phyloP scores from a whole-genome alignment of 148 eudicot genomes.

The Heliamphora exappendiculata region DNA sequence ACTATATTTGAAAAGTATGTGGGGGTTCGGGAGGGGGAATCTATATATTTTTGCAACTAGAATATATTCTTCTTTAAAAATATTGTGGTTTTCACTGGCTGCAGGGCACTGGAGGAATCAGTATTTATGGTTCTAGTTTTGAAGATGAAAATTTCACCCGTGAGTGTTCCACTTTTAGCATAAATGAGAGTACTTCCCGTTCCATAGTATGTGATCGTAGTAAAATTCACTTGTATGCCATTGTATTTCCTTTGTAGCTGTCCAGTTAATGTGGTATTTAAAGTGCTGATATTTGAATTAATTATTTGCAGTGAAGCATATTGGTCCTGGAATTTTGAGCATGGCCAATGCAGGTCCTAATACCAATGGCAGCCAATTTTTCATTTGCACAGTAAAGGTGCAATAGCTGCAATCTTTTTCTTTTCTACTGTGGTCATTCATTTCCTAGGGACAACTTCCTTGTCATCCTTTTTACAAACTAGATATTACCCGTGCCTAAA shows the following conservation, averaged over 20 bases:
- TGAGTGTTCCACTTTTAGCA: conserved; percentile 18
- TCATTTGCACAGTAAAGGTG: conserved; percentile 50
- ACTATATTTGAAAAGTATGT: neutral
- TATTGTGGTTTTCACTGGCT: conserved; percentile 1
- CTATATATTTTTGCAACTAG: neutral
- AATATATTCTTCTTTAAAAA: neutral
- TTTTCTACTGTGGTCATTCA: neutral
- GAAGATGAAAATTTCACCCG: conserved; percentile 48
- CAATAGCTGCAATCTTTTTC: conserved; percentile 6
- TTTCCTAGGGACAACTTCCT: too few species aligned
- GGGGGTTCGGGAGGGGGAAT: neutral
- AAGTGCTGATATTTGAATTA: neutral
- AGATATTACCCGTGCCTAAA: too few species aligned
- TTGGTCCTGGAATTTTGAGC: conserved; percentile 54
- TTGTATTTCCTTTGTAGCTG: neutral
- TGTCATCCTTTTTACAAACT: too few species aligned
- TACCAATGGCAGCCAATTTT: conserved; percentile 60
- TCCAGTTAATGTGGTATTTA: neutral
- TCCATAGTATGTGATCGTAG: neutral
- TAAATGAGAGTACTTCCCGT: neutral
- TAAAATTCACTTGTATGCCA: neutral
- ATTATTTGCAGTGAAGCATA: conserved; percentile 38
- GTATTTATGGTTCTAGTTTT: conserved; percentile 47
- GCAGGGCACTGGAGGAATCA: conserved; percentile 55
- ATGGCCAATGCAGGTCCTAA: conserved; percentile 65